Base-by-base conservation (phyloP, 1,284 basidiomycete species). In the Tetrapyrgos nigripes region DNA sequence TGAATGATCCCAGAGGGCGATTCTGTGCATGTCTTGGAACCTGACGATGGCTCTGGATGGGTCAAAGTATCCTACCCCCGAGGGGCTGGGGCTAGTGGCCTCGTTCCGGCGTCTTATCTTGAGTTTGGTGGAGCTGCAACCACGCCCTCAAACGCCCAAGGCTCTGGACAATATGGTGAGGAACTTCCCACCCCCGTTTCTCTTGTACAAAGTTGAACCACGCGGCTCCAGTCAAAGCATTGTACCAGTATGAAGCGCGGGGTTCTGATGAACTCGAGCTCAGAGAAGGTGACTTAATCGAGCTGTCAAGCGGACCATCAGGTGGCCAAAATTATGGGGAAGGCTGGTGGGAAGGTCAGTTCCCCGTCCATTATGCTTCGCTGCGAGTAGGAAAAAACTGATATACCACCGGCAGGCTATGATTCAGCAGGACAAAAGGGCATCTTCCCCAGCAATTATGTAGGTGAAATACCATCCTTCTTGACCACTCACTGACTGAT, bases 1-100 rank as follows among this genome's bases (percentile, higher is more conserved):
- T 19, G n/a, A n/a, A 59, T 47, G 50, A 48, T 24, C 35, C 37
- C 26, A 89, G 92, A 90, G 72, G 88, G 85, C 31, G 68, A 73
- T 35, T 70, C 64, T 1, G 88, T 94, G 14, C 76, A 78, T 60
- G 77, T 94, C 24, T 64, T 91, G 2, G 90, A 92, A 66, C 80
- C 85, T 57, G 91, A 94, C 65, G 92, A 94, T 66, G 91, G 88
- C 4, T 91, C 90, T 13, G 92, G 92, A 3, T 94, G 92, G 92
- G 83, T 90, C n/a, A 94, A 93, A 71, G 88, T 93, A 6, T 71
- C 76, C 21, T 82, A 89, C 66, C 64, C 71, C 33, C 72, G 75
- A 24, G 86, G 87, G 48, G 37, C 79, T 49, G n/a, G n/a, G n/a
- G 80, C 79, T 49, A 83, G 83, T 64, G 92, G 92, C 2, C 82